A percentile compares a stretch with the other conserved stretches of the same genome.
Conservation (phyloP, 2,329 filamentous ascomycete species). For the Setomelanomma holmii region DNA sequence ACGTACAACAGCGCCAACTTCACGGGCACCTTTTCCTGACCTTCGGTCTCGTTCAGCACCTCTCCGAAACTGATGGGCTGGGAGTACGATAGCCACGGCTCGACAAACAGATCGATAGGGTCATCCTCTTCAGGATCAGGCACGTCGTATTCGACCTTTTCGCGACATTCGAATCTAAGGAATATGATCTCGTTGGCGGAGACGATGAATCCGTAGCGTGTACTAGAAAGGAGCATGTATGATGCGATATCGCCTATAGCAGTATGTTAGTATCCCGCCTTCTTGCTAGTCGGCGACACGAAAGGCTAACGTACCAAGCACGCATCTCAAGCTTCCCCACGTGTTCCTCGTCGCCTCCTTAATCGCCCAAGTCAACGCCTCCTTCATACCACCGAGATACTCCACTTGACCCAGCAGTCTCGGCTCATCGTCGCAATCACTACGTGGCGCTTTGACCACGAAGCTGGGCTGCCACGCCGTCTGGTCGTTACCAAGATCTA, state of each 20-base stretch:
- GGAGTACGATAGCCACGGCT: constrained; percentile 21
- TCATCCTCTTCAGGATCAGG: background rate
- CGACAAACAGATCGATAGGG: background rate
- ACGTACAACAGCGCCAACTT: constrained; percentile 20
- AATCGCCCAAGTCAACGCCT: constrained; percentile 20
- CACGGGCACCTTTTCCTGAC: background rate
- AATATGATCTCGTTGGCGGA: constrained; percentile 29
- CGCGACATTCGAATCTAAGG: constrained; percentile 12
- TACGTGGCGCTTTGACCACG: constrained; percentile 10
- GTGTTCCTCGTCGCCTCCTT: constrained; percentile 5
- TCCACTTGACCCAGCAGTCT: constrained; percentile 26
- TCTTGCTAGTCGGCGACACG: background rate
- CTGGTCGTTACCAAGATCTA: constrained; percentile 11
- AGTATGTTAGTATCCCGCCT: background rate
- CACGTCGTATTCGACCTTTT: constrained; percentile 3
- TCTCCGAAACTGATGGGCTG: constrained; percentile 18
- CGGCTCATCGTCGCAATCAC: background rate
- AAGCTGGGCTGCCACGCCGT: constrained; percentile 14
- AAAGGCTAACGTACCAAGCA: constrained; percentile 15
- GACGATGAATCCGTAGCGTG: constrained; percentile 22
- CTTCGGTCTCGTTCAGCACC: constrained; percentile 5
- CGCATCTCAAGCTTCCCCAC: constrained; percentile 28
- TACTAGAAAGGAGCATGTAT: constrained; percentile 26
- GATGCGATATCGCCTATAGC: constrained; percentile 23
- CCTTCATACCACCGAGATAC: constrained; percentile 21